A percentile compares a stretch with the other conserved stretches of the same genome.
Evolutionary conservation across 2,329 filamentous ascomycete genomes (phyloP).

Genomic region (Colletotrichum cereale): DNA sequence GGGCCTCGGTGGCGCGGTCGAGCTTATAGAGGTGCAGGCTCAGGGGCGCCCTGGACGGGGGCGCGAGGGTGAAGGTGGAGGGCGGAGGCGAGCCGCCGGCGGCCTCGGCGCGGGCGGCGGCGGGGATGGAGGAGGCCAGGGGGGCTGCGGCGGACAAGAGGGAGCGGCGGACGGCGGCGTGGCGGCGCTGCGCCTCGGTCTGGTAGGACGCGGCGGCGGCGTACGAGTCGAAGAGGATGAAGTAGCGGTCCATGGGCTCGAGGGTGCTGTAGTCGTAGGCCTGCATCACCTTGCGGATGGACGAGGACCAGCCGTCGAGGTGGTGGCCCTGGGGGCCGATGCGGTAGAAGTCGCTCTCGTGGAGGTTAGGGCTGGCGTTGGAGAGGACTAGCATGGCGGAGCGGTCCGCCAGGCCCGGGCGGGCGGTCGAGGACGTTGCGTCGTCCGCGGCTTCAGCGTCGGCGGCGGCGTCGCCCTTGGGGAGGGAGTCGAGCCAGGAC

Average conservation of each 20-base stretch:
- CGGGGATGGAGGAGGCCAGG: constrained; percentile 50
- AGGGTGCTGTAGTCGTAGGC: constrained; percentile 73
- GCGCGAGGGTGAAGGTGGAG: constrained; percentile 63
- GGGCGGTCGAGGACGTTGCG: neutral
- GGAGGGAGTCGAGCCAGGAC: constrained; percentile 36
- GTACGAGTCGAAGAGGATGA: constrained; percentile 73
- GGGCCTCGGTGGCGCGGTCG: constrained; percentile 47
- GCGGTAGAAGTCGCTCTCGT: constrained; percentile 78
- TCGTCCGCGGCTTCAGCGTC: neutral
- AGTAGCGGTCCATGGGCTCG: constrained; percentile 74
- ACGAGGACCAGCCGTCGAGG: constrained; percentile 75
- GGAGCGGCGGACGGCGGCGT: constrained; percentile 50
- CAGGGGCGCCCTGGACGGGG: constrained; percentile 51
- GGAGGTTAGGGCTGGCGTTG: constrained; percentile 69
- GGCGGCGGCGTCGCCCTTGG: constrained; percentile 8
- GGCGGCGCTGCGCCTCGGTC: constrained; percentile 60
- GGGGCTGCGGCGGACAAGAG: constrained; percentile 49
- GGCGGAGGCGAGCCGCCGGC: constrained; percentile 58
- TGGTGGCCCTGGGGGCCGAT: constrained; percentile 72
- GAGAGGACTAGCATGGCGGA: constrained; percentile 66
- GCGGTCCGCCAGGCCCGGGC: constrained; percentile 4
- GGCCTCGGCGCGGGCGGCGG: constrained; percentile 50
- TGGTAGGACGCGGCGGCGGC: constrained; percentile 73
- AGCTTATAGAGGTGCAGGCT: constrained; percentile 37
- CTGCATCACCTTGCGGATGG: constrained; percentile 74